Evolutionary conservation across 352 stramenopile species (phyloP).

Genomic region (Pythium rhizo-oryzae): DNA sequence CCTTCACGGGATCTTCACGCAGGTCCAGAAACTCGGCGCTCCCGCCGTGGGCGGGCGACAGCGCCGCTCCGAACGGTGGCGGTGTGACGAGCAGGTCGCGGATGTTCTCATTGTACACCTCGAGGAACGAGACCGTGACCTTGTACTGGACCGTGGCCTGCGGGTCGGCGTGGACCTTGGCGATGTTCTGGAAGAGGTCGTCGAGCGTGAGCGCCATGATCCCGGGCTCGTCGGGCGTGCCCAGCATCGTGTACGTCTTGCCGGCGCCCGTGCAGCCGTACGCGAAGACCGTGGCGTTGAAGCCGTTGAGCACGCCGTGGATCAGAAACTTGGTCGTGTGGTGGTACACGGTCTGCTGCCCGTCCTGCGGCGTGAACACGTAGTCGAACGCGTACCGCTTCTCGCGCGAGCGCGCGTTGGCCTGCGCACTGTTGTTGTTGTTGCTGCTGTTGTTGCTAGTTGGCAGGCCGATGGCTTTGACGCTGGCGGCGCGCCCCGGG

Average conservation of each 20-base stretch:
- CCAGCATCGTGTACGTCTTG: slow-evolving; percentile 94
- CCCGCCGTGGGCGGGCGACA: neutral
- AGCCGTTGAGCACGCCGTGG: slow-evolving; percentile 86
- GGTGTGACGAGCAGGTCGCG: slow-evolving; percentile 72
- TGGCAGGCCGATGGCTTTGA: neutral
- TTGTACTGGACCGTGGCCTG: slow-evolving; percentile 48
- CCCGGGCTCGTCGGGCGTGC: slow-evolving; percentile 74
- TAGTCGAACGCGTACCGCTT: slow-evolving; percentile 92
- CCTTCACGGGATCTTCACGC: slow-evolving; percentile 86
- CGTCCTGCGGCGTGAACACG: slow-evolving; percentile 72
- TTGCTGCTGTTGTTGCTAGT: neutral
- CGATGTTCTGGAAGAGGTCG: slow-evolving; percentile 82
- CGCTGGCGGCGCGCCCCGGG: neutral
- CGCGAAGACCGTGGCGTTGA: slow-evolving; percentile 93
- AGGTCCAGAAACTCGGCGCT: slow-evolving; percentile 66
- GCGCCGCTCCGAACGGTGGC: slow-evolving; percentile 12
- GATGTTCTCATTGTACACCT: slow-evolving; percentile 96
- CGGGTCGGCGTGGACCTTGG: slow-evolving; percentile 37
- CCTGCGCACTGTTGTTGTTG: neutral
- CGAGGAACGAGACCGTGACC: slow-evolving; percentile 87
- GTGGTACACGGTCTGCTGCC: slow-evolving; percentile 82
- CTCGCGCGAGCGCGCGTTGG: slow-evolving; percentile 46
- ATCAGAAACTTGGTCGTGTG: slow-evolving; percentile 90
- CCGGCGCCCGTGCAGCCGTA: slow-evolving; percentile 89
- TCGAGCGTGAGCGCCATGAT: slow-evolving; percentile 90